These are phyloP conservation scores for Phytophthora ohioensis DNA, from an alignment of 352 stramenopile genomes.

Conservation along the genomic window DNA sequence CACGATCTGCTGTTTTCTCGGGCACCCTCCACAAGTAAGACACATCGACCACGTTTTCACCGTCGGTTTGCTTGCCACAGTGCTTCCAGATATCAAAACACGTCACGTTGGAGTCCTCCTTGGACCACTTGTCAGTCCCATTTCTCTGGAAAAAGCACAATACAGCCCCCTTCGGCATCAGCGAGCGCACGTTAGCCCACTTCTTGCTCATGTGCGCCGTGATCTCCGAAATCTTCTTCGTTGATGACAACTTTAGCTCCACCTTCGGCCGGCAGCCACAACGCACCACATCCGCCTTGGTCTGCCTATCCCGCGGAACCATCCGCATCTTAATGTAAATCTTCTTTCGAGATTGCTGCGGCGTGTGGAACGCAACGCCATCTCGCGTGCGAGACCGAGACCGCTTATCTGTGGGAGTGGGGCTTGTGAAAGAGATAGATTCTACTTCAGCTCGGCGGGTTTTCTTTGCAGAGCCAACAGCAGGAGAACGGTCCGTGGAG, in stretches of 20 bases:
- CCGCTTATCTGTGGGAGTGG: constrained; percentile 33
- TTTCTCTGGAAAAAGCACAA: constrained; percentile 70
- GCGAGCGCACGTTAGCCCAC: constrained; percentile 58
- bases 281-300: constrained; percentile 53
- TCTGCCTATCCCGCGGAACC: constrained; percentile 72
- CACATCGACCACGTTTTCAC: constrained; percentile 78
- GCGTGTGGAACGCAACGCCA: constrained; percentile 53
- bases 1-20: background rate
- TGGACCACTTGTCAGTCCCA: constrained; percentile 54
- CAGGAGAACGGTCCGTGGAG: constrained; percentile 25
- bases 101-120: constrained; percentile 53
- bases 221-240: constrained; percentile 84
- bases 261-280: constrained; percentile 78
- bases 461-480: constrained; percentile 32
- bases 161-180: constrained; percentile 38
- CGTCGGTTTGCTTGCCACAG: constrained; percentile 64
- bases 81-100: constrained; percentile 82
- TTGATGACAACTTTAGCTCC: constrained; percentile 79
- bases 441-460: constrained; percentile 16
- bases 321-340: constrained; percentile 88
- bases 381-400: constrained; percentile 28
- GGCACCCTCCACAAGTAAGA: constrained; percentile 64
- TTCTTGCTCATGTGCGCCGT: constrained; percentile 82
- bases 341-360: constrained; percentile 70
- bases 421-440: constrained; percentile 46